Evolutionary conservation across 208 protist genomes (phyloP).

Genomic region (Leishmania braziliensis): DNA sequence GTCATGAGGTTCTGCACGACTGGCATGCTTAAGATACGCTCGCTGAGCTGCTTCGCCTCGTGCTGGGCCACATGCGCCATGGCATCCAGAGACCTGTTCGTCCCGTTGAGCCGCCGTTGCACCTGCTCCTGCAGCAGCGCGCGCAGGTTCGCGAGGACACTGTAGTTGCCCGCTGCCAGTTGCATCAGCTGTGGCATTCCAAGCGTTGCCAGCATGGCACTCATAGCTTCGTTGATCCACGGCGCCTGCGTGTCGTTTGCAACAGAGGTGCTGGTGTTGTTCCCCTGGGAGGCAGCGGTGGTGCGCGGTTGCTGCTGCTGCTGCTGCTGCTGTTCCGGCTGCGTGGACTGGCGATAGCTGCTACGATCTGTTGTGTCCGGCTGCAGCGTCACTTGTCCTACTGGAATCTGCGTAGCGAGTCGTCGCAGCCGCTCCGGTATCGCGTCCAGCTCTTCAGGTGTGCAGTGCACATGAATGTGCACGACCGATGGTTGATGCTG

Average conservation of each 20-base stretch:
- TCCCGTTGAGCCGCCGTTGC: slow-evolving; percentile 8
- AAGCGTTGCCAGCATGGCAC: slow-evolving; percentile 2
- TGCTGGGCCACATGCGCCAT: slow-evolving; percentile 13
- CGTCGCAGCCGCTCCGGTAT: slow-evolving; percentile 57
- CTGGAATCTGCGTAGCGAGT: slow-evolving; percentile 35
- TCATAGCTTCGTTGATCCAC: slow-evolving; percentile 16
- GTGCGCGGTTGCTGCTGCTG: background rate
- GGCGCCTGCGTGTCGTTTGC: background rate
- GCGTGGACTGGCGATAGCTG: background rate
- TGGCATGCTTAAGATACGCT: slow-evolving; percentile 10
- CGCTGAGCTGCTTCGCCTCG: slow-evolving; percentile 8
- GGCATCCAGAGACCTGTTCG: background rate
- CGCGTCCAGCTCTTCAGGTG: slow-evolving; percentile 58
- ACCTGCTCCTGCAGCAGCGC: slow-evolving; percentile 19
- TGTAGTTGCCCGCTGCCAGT: slow-evolving; percentile 12
- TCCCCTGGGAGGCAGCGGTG: background rate
- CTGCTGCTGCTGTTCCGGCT: slow-evolving; percentile 8
- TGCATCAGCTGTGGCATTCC: slow-evolving; percentile 17
- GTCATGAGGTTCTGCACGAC: background rate
- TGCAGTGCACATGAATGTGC: slow-evolving; percentile 81
- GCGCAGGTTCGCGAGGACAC: slow-evolving; percentile 12
- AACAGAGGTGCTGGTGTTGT: background rate
- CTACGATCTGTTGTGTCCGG: slow-evolving; percentile 5
- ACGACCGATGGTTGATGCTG: slow-evolving; percentile 31
- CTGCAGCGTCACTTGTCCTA: slow-evolving; percentile 9